Percentiles rank a stretch among this genome's conserved stretches.
Evolutionary conservation across 228 moss, liverwort and hornwort species (phyloP).

Genomic region (Sphagnum magellanicum): DNA sequence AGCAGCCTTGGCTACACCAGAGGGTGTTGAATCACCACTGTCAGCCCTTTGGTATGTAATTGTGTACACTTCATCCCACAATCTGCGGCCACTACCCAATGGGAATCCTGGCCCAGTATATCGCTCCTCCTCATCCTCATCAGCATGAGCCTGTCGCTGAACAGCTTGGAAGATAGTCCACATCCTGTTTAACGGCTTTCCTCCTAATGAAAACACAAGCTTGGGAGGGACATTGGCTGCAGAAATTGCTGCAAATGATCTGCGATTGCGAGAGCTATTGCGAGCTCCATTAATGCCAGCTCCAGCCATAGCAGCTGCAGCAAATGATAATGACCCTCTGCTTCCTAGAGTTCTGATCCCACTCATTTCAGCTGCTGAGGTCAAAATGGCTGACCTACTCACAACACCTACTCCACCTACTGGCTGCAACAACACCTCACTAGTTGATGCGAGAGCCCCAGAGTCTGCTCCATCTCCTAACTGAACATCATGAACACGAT

Average conservation of each 20-base stretch:
- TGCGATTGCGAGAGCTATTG: conserved; percentile 38
- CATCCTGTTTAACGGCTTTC: conserved; percentile 62
- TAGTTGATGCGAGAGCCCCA: conserved; percentile 71
- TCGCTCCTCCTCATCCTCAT: conserved; percentile 89
- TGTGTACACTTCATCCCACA: conserved; percentile 96
- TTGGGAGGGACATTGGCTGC: conserved; percentile 65
- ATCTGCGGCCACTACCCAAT: conserved; percentile 67
- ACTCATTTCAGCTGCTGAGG: conserved; percentile 47
- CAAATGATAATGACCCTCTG: conserved; percentile 75
- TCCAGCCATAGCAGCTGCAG: conserved; percentile 78
- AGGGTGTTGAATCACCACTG: conserved; percentile 37
- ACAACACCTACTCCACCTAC: conserved; percentile 55
- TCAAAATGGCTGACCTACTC: conserved; percentile 44
- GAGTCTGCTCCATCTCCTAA: conserved; percentile 72
- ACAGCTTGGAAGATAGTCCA: conserved; percentile 95
- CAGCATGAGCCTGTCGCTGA: conserved; percentile 74
- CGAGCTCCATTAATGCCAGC: conserved; percentile 66
- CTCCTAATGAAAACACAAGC: conserved; percentile 73
- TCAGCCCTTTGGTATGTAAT: conserved; percentile 78
- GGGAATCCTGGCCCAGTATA: conserved; percentile 76
- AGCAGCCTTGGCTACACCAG: conserved; percentile 24
- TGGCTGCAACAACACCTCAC: conserved; percentile 58
- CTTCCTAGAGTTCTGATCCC: conserved; percentile 55
- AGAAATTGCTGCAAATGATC: conserved; percentile 26
- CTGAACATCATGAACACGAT: conserved; percentile 93